Percentiles rank a stretch among this genome's conserved stretches.
Conservation (phyloP, 2,329 filamentous ascomycete genomes). For the Fusarium camptoceras region DNA sequence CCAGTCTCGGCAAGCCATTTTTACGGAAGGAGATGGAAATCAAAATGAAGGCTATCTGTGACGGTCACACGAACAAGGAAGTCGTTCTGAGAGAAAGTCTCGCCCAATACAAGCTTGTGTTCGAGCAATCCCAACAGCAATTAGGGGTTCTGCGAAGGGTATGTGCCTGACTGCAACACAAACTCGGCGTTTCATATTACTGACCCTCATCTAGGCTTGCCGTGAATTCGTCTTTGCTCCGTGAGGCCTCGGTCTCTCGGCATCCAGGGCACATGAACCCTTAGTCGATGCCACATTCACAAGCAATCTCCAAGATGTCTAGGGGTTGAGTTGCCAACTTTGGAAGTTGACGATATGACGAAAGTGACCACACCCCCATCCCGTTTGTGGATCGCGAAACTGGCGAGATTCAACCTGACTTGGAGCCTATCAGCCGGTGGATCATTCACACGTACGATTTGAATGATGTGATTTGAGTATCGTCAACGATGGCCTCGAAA, state of each 20-base stretch:
- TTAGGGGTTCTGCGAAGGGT: conserved; percentile 74
- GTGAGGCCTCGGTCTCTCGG: conserved; percentile 17
- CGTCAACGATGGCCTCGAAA: conserved; percentile 41
- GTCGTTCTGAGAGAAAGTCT: conserved; percentile 86
- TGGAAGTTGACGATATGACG: conserved; percentile 34
- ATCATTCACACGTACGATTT: conserved; percentile 43
- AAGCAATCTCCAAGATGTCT: conserved; percentile 23
- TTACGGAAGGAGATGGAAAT: conserved; percentile 97
- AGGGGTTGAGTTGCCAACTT: conserved; percentile 31
- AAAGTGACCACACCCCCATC: conserved; percentile 33
- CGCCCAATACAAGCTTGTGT: conserved; percentile 87
- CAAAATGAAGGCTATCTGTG: conserved; percentile 97
- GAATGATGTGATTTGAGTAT: conserved; percentile 45
- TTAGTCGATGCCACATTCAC: conserved; percentile 44
- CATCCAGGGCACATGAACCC: conserved; percentile 44
- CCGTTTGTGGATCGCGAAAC: conserved; percentile 33
- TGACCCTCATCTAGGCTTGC: conserved; percentile 50
- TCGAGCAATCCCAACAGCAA: conserved; percentile 81
- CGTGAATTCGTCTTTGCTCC: conserved; percentile 52
- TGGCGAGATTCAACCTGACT: conserved; percentile 30
- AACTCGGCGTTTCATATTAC: conserved; percentile 14
- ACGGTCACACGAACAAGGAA: conserved; percentile 79
- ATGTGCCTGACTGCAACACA: conserved; percentile 50
- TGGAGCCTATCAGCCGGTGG: conserved; percentile 40
- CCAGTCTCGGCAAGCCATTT: conserved; percentile 94